Evolutionary conservation across 129 eudicot species (phyloP).

Genomic region (Helichrysum umbraculigerum): DNA sequence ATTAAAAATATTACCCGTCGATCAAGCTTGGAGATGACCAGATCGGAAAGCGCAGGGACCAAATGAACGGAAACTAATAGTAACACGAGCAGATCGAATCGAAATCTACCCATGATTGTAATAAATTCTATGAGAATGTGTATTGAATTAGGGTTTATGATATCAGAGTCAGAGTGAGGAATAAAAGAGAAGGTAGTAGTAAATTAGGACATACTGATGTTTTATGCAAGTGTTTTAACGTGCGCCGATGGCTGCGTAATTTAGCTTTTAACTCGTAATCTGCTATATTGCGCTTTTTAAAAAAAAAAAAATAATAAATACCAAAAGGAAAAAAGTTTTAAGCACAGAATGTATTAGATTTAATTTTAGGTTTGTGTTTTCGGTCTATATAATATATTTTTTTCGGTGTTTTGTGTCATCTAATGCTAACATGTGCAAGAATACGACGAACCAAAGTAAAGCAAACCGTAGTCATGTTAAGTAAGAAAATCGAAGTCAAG

Average conservation of each 20-base stretch:
- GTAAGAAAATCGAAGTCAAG: too few species aligned
- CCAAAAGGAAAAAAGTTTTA: too few species aligned
- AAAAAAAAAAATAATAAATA: too few species aligned
- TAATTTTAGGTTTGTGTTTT: too few species aligned
- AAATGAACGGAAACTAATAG: slow-evolving; percentile 28
- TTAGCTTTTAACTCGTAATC: slow-evolving; percentile 15
- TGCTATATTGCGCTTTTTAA: neutral
- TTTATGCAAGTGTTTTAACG: slow-evolving; percentile 16
- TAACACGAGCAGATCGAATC: slow-evolving; percentile 32
- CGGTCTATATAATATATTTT: too few species aligned
- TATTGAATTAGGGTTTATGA: slow-evolving; percentile 39
- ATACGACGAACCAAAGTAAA: too few species aligned
- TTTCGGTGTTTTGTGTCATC: too few species aligned
- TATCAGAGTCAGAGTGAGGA: neutral
- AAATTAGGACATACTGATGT: slow-evolving; percentile 1
- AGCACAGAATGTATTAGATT: too few species aligned
- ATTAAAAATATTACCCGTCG: slow-evolving; percentile 36
- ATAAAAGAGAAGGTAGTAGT: neutral
- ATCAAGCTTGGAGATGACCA: slow-evolving; percentile 52
- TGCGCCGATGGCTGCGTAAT: slow-evolving; percentile 34
- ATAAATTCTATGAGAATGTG: neutral
- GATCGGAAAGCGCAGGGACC: slow-evolving; percentile 50
- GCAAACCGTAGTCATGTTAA: too few species aligned
- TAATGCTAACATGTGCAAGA: too few species aligned
- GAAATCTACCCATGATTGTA: slow-evolving; percentile 29